Evolutionary conservation across 768 basidiomycete species (phyloP).

Genomic region (Mycena filopes): DNA sequence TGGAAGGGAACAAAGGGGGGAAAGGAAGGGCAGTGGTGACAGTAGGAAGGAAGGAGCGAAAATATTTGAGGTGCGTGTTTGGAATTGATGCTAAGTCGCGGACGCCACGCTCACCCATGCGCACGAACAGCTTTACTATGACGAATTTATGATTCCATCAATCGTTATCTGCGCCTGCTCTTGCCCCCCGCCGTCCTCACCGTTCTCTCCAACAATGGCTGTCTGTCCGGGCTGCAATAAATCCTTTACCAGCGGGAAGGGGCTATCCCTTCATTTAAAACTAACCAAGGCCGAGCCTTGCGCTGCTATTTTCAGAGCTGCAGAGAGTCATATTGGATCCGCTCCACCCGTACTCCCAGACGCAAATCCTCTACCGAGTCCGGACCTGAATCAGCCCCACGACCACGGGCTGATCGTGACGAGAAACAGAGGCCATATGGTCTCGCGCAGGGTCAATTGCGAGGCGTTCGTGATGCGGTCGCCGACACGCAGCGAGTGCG

Average conservation of each 20-base stretch:
- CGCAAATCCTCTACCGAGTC: neutral
- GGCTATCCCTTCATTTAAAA: neutral
- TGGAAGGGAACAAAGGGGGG: too few relatives aligned
- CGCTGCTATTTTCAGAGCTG: neutral
- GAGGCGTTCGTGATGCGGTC: constrained; percentile 46
- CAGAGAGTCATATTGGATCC: neutral
- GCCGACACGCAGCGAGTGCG: constrained; percentile 46
- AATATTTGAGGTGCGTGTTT: too few relatives aligned
- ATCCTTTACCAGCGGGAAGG: neutral
- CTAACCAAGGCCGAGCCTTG: neutral
- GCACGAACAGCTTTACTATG: too few relatives aligned
- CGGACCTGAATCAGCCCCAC: neutral
- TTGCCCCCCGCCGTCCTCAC: too few relatives aligned
- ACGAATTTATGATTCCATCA: too few relatives aligned
- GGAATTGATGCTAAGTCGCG: too few relatives aligned
- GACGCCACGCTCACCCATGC: too few relatives aligned
- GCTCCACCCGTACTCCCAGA: neutral
- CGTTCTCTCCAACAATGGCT: too few relatives aligned
- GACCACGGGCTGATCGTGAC: constrained; percentile 40
- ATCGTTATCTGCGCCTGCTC: too few relatives aligned
- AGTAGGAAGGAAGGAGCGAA: too few relatives aligned
- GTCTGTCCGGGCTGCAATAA: constrained; percentile 1
- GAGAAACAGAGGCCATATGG: constrained; percentile 45
- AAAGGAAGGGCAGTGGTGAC: too few relatives aligned
- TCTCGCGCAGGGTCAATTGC: constrained; percentile 43